phyloP scores from a whole-genome alignment of 2,329 filamentous ascomycete species.

The Chrysoporthe deuterocubensis region DNA sequence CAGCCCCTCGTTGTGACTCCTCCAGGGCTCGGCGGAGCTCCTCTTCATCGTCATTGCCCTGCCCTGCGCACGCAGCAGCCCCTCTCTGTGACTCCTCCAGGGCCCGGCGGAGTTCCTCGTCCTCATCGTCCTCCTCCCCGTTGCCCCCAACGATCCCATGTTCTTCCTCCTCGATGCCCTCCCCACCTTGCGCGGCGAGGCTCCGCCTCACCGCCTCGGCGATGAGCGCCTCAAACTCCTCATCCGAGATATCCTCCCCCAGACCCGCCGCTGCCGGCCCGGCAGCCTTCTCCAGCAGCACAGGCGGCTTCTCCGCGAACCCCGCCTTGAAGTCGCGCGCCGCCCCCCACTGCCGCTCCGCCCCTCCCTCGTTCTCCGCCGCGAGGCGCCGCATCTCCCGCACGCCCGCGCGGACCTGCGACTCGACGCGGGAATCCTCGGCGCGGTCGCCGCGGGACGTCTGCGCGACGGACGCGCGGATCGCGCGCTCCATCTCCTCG shows the following conservation, averaged over 20 bases:
- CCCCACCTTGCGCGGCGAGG: conserved; percentile 38
- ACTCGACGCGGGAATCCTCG: conserved; percentile 73
- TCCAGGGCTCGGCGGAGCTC: conserved; percentile 46
- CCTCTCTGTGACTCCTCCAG: conserved; percentile 46
- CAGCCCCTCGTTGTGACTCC: conserved; percentile 40
- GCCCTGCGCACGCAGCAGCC: conserved; percentile 21
- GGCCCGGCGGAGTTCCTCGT: conserved; percentile 44
- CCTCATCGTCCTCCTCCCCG: conserved; percentile 34
- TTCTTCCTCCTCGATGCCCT: conserved; percentile 13
- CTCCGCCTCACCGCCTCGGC: conserved; percentile 61
- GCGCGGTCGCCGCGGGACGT: conserved; percentile 71
- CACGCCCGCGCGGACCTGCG: conserved; percentile 74
- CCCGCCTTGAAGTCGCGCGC: conserved; percentile 13
- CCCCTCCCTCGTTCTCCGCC: conserved; percentile 28
- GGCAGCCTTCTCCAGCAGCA: conserved; percentile 25
- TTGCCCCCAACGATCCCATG: conserved; percentile 15
- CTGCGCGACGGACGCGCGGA: conserved; percentile 68
- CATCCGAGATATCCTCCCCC: conserved; percentile 53
- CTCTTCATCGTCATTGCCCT: conserved; percentile 34
- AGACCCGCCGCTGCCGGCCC: conserved; percentile 39
- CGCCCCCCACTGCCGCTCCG: conserved; percentile 12
- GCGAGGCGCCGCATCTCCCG: conserved; percentile 50
- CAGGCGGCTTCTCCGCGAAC: conserved; percentile 32
- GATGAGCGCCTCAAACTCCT: conserved; percentile 61
- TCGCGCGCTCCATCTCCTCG: conserved; percentile 72